Percentiles rank a stretch among this genome's conserved stretches.
Evolutionary conservation across 768 basidiomycete genomes (phyloP).

Genomic region (Rhizopogon vinicolor): DNA sequence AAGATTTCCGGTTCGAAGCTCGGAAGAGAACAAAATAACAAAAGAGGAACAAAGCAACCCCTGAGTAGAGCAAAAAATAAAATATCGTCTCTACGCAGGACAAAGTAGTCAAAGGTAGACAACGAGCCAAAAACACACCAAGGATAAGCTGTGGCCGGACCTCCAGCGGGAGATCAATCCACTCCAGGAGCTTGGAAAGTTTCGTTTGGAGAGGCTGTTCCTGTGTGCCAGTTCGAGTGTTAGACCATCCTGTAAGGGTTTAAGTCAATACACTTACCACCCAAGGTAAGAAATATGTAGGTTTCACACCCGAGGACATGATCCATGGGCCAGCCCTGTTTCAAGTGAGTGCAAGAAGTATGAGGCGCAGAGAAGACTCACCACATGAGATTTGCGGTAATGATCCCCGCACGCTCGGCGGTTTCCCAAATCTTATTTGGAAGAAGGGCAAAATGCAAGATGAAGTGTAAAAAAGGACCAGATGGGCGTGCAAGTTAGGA

Average conservation of each 20-base stretch:
- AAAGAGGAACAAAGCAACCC: background rate
- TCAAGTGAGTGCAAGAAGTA: background rate
- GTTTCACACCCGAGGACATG: slow-evolving; percentile 56
- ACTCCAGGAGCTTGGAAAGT: slow-evolving; percentile 70
- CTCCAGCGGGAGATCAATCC: slow-evolving; percentile 75
- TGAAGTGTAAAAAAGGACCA: slow-evolving; percentile 35
- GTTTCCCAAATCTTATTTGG: slow-evolving; percentile 83
- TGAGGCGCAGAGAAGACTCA: slow-evolving; percentile 27
- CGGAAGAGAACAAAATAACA: background rate
- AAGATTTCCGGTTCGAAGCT: background rate
- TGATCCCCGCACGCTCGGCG: slow-evolving; percentile 62
- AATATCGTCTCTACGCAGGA: too few relatives aligned
- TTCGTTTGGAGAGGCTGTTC: slow-evolving; percentile 67
- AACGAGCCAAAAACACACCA: slow-evolving; percentile 35
- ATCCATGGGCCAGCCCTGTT: slow-evolving; percentile 78
- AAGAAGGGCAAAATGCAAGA: slow-evolving; percentile 56
- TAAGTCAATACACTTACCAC: slow-evolving; percentile 35
- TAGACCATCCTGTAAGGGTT: background rate
- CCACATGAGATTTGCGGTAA: slow-evolving; percentile 93
- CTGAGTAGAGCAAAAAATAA: background rate
- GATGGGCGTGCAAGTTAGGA: background rate
- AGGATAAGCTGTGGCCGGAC: slow-evolving; percentile 74
- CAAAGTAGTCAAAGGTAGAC: too few relatives aligned
- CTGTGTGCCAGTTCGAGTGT: slow-evolving; percentile 15
- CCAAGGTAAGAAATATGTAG: slow-evolving; percentile 81